Conservation (phyloP, 371 early-diverging fungal species). For the Lichtheimia corymbifera region DNA sequence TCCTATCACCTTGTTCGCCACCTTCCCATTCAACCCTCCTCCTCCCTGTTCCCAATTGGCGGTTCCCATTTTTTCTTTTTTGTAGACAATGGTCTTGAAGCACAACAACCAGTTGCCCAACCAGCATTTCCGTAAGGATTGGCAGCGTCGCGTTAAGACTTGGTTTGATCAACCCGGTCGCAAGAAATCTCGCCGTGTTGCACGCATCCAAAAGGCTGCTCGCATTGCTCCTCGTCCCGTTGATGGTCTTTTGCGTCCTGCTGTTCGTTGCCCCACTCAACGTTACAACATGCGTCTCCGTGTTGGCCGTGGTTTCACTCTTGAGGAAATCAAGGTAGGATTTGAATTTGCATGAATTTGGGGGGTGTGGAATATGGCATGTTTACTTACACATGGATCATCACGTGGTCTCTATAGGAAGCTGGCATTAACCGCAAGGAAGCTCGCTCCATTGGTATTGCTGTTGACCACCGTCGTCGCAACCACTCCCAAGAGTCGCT, state of each 20-base stretch:
- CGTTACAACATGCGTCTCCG: conserved; percentile 99
- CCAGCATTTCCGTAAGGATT: conserved; percentile 99
- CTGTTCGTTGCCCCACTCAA: conserved; percentile 96
- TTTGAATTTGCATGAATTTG: no score
- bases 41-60: neutral
- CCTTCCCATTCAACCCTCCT: neutral
- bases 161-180: conserved; percentile 99
- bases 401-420: conserved; percentile 47
- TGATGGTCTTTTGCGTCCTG: conserved; percentile 97
- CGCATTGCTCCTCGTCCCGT: conserved; percentile 96
- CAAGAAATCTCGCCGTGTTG: conserved; percentile 88
- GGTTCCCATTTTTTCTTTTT: neutral
- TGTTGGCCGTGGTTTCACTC: conserved; percentile 98
- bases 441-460: conserved; percentile 97
- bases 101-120: conserved; percentile 99
- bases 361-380: no score
- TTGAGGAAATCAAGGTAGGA: conserved; percentile 95
- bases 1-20: neutral
- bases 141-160: conserved; percentile 96
- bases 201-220: conserved; percentile 95
- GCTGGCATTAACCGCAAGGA: conserved; percentile 95
- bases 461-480: conserved; percentile 98
- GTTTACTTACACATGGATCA: no score
- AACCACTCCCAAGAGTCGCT: conserved; percentile 97
- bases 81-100: conserved; percentile 72